Evolutionary conservation across 306 rosid species (phyloP).

Genomic region (Begonia peltatifolia): DNA sequence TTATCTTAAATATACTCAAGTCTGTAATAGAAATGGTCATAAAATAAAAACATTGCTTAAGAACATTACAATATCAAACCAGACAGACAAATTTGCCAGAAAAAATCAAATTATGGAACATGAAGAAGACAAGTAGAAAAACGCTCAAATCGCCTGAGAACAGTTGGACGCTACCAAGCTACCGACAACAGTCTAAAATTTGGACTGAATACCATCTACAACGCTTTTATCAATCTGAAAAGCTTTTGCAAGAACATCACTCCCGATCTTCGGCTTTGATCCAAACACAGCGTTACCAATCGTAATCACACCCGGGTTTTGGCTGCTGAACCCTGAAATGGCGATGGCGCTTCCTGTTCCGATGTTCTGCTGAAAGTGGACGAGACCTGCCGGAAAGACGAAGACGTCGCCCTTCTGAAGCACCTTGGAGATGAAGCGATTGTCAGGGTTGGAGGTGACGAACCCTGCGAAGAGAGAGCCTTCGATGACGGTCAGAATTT

Average conservation of each 20-base stretch:
- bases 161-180: no score
- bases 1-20: no score
- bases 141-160: no score
- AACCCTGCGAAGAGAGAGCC: slow-evolving; percentile 27
- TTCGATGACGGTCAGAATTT: slow-evolving; percentile 18
- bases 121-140: no score
- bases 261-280: slow-evolving; percentile 13
- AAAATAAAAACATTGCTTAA: no score
- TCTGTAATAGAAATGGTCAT: no score
- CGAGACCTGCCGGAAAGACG: slow-evolving; percentile 28
- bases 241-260: slow-evolving; percentile 19
- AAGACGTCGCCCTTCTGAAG: slow-evolving; percentile 26
- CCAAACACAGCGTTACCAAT: slow-evolving; percentile 21
- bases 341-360: slow-evolving; percentile 26
- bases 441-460: slow-evolving; percentile 17
- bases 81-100: no score
- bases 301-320: slow-evolving; percentile 24
- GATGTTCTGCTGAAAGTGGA: slow-evolving; percentile 26
- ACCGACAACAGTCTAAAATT: slow-evolving; percentile 6
- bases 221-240: slow-evolving; percentile 19
- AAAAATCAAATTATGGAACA: no score
- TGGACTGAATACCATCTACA: slow-evolving; percentile 10
- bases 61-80: no score
- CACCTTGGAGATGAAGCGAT: slow-evolving; percentile 17
- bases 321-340: slow-evolving; percentile 23